Percentiles rank a stretch among this genome's conserved stretches.
Evolutionary conservation across 2,329 filamentous ascomycete genomes (phyloP).

Genomic region (Xylariaceae sp.): DNA sequence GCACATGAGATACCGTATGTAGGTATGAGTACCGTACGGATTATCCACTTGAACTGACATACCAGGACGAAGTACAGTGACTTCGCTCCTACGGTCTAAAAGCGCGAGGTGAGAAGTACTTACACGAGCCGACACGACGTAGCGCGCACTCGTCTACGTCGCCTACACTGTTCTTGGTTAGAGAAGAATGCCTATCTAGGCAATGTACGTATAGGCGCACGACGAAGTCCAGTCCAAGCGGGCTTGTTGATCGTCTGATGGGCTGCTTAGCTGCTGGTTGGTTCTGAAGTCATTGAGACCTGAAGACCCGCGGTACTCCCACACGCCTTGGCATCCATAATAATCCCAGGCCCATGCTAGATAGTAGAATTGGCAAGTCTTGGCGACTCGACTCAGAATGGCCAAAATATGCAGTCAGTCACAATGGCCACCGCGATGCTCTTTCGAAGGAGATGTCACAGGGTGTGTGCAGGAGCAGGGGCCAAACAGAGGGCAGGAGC

Average conservation of each 20-base stretch:
- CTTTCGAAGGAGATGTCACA: background rate
- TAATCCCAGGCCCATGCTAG: constrained; percentile 17
- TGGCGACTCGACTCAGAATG: constrained; percentile 27
- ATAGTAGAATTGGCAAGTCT: constrained; percentile 26
- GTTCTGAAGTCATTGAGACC: constrained; percentile 6
- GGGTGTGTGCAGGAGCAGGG: constrained; percentile 5
- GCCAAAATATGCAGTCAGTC: background rate
- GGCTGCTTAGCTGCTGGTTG: background rate
- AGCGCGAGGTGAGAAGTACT: background rate
- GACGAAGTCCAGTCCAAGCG: background rate
- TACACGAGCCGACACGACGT: background rate
- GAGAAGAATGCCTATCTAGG: background rate
- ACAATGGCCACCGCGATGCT: background rate
- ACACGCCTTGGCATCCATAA: constrained; percentile 13
- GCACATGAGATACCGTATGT: background rate
- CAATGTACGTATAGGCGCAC: background rate
- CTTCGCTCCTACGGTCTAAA: background rate
- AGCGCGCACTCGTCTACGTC: background rate
- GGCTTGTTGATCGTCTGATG: background rate
- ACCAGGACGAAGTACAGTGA: background rate
- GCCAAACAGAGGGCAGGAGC: too few species aligned
- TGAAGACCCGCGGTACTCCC: constrained; percentile 12
- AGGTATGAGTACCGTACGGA: background rate
- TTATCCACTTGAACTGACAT: background rate
- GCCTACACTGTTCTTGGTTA: too few species aligned